These are phyloP conservation scores for Lepidium didymum DNA, from an alignment of 345 rosid species.

Conservation along the genomic window DNA sequence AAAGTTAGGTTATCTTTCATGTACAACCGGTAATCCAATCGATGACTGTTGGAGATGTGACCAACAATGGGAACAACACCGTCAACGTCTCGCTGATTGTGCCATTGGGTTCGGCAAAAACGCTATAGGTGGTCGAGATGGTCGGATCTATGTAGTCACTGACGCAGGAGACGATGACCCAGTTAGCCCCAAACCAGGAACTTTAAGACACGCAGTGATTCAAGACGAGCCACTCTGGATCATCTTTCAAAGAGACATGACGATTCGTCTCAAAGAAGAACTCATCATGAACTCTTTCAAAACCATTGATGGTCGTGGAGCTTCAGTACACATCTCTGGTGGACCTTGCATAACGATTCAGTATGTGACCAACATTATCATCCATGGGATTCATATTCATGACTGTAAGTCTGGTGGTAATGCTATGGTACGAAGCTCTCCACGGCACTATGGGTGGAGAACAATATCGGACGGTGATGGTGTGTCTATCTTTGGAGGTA, in stretches of 20 bases:
- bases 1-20: conserved; percentile 58
- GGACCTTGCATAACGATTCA: conserved; percentile 82
- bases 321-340: conserved; percentile 66
- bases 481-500: conserved; percentile 66
- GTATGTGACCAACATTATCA: conserved; percentile 64
- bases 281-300: conserved; percentile 79
- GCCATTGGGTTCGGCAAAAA: conserved; percentile 76
- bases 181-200: conserved; percentile 63
- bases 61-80: conserved; percentile 63
- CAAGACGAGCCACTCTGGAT: conserved; percentile 83
- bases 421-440: conserved; percentile 62
- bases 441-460: conserved; percentile 70
- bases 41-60: conserved; percentile 93
- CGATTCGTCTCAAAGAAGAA: conserved; percentile 61
- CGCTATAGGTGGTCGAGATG: conserved; percentile 73
- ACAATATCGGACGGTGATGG: conserved; percentile 84
- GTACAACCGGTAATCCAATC: conserved; percentile 69
- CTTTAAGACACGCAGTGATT: conserved; percentile 59
- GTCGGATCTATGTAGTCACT: conserved; percentile 61
- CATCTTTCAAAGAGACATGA: conserved; percentile 70
- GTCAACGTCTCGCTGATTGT: conserved; percentile 67
- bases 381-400: conserved; percentile 65
- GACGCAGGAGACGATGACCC: conserved; percentile 55
- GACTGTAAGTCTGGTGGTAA: conserved; percentile 81
- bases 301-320: conserved; percentile 74